Conservation (phyloP, 305 asterid species). For the Solanum aculeatissimum region DNA sequence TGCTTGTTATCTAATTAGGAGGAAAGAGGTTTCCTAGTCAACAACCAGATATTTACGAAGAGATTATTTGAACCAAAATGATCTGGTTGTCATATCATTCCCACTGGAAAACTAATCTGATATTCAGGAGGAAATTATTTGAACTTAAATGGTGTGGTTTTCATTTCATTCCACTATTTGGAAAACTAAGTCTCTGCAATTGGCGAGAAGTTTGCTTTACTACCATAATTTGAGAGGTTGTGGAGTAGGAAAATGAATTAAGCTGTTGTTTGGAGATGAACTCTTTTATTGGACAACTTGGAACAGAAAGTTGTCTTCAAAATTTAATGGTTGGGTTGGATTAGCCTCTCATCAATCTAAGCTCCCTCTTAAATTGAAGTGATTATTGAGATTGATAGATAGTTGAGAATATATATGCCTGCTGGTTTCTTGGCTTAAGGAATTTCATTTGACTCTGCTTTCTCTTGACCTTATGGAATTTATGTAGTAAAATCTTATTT, state of each 20-base stretch:
- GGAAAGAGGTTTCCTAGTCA: neutral
- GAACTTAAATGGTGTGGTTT: neutral
- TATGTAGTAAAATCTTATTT: neutral
- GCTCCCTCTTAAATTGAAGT: neutral
- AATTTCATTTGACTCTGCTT: neutral
- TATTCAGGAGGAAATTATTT: neutral
- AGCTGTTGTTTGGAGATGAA: neutral
- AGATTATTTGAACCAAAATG: neutral
- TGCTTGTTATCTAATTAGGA: neutral
- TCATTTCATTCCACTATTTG: neutral
- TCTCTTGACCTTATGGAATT: neutral
- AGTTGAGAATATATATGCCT: neutral
- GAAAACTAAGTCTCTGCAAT: neutral
- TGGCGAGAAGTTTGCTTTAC: neutral
- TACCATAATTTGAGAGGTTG: neutral
- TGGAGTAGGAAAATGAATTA: neutral
- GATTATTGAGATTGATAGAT: neutral
- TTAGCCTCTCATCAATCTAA: neutral
- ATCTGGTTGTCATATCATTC: neutral
- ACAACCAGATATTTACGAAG: neutral
- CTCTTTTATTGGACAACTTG: neutral
- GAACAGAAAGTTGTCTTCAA: neutral
- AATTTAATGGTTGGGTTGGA: neutral
- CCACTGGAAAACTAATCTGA: neutral
- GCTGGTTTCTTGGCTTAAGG: neutral